Evolutionary conservation across 2,329 filamentous ascomycete species (phyloP).

Genomic region (Penicillium sp.): DNA sequence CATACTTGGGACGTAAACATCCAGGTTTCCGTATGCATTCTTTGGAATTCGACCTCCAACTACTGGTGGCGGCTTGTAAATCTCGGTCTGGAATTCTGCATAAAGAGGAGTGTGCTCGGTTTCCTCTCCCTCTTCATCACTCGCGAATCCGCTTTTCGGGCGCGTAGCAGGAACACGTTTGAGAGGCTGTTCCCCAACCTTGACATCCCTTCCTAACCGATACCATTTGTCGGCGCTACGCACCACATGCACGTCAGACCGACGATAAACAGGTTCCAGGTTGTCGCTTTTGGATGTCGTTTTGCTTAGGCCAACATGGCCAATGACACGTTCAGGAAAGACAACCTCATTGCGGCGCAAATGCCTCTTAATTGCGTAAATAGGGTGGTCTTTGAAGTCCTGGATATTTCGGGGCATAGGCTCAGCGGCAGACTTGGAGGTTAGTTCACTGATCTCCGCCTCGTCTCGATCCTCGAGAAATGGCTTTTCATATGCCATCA

Average conservation of each 20-base stretch:
- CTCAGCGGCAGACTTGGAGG: conserved; percentile 70
- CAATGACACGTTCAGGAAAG: conserved; percentile 65
- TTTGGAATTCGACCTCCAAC: conserved; percentile 67
- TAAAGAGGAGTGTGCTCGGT: conserved; percentile 59
- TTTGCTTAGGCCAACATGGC: conserved; percentile 66
- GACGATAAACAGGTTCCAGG: conserved; percentile 78
- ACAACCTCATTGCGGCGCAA: conserved; percentile 81
- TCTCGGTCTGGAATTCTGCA: conserved; percentile 62
- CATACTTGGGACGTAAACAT: conserved; percentile 65
- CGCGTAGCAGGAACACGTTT: conserved; percentile 65
- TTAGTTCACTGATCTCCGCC: conserved; percentile 77
- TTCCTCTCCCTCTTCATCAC: conserved; percentile 46
- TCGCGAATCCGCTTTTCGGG: conserved; percentile 30
- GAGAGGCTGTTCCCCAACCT: conserved; percentile 73
- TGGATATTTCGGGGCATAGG: conserved; percentile 81
- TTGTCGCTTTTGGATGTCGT: conserved; percentile 45
- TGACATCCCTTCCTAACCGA: conserved; percentile 77
- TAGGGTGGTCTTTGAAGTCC: conserved; percentile 83
- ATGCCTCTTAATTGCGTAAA: conserved; percentile 83
- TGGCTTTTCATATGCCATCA: conserved; percentile 41
- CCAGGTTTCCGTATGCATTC: conserved; percentile 63
- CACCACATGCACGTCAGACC: conserved; percentile 75
- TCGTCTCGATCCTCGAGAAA: conserved; percentile 69
- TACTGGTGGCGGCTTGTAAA: conserved; percentile 76
- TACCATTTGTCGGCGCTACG: conserved; percentile 89